These are phyloP conservation scores for Cladophialophora bantiana DNA, from an alignment of 2,329 filamentous ascomycete species.

Conservation along the genomic window DNA sequence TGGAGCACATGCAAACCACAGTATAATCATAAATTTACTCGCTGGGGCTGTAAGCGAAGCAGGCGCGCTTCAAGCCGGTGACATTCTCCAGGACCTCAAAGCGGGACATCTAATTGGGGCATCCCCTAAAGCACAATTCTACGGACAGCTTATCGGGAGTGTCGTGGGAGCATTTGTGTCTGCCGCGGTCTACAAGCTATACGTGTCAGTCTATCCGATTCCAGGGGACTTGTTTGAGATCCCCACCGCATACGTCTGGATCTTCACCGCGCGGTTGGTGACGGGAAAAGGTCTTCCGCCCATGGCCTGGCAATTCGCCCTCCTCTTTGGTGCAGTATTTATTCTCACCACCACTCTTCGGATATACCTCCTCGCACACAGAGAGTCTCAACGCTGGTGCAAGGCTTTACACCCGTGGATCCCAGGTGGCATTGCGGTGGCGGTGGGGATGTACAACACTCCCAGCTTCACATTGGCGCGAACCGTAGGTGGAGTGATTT, in stretches of 20 bases:
- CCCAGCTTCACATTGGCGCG: constrained; percentile 93
- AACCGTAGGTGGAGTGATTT: constrained; percentile 77
- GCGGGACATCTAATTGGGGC: constrained; percentile 93
- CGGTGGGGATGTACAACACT: constrained; percentile 97
- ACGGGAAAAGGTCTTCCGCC: constrained; percentile 86
- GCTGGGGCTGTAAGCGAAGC: constrained; percentile 87
- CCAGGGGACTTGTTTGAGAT: constrained; percentile 91
- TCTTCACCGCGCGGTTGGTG: constrained; percentile 92
- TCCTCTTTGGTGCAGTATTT: constrained; percentile 77
- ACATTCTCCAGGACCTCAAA: constrained; percentile 96
- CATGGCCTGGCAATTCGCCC: constrained; percentile 81
- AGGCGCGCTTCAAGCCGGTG: constrained; percentile 90
- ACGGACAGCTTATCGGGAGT: constrained; percentile 91
- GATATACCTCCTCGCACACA: constrained; percentile 51
- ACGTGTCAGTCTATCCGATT: constrained; percentile 87
- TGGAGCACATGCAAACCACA: constrained; percentile 78
- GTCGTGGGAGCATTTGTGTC: constrained; percentile 85
- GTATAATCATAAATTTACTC: constrained; percentile 93
- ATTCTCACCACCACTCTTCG: constrained; percentile 73
- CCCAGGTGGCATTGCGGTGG: constrained; percentile 93
- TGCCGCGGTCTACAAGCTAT: constrained; percentile 86
- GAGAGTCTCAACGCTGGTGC: constrained; percentile 37
- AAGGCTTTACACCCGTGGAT: constrained; percentile 61
- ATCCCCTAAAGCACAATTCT: constrained; percentile 93
- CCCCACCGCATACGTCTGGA: constrained; percentile 95